Evolutionary conservation across 768 basidiomycete genomes (phyloP).

Genomic region (Suillus brevipes): DNA sequence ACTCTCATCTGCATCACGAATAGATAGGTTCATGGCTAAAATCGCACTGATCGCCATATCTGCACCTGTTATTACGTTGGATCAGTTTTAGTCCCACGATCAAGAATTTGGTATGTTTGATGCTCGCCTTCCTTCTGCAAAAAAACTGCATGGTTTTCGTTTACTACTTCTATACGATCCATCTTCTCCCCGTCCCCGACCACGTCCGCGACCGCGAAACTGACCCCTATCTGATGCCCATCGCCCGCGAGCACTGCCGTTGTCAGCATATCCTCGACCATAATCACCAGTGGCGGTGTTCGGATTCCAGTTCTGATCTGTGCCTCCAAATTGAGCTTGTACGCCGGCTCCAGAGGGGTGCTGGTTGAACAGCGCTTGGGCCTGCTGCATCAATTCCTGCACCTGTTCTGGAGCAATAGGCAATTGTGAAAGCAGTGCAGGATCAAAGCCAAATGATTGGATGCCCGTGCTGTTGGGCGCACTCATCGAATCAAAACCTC

Average conservation of each 20-base stretch:
- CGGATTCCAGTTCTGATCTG: conserved; percentile 42
- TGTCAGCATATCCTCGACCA: conserved; percentile 50
- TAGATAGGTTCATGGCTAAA: conserved; percentile 65
- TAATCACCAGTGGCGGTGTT: conserved; percentile 45
- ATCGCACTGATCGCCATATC: conserved; percentile 86
- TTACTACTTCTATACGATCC: conserved; percentile 76
- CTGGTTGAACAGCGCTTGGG: conserved; percentile 34
- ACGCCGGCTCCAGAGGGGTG: conserved; percentile 29
- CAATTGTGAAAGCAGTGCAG: conserved; percentile 41
- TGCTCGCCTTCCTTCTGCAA: conserved; percentile 91
- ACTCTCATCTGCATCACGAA: conserved; percentile 17
- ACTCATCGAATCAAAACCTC: conserved; percentile 42
- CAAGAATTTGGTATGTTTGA: conserved; percentile 37
- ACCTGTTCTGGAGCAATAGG: conserved; percentile 59
- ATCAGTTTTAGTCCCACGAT: conserved; percentile 38
- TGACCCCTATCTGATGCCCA: conserved; percentile 50
- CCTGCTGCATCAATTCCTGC: conserved; percentile 57
- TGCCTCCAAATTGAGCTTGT: conserved; percentile 36
- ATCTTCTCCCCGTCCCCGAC: conserved; percentile 54
- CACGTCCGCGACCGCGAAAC: conserved; percentile 58
- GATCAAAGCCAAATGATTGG: conserved; percentile 42
- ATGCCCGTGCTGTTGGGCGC: conserved; percentile 32
- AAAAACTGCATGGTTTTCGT: conserved; percentile 90
- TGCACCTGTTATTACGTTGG: conserved; percentile 67
- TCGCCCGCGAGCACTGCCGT: conserved; percentile 42